Evolutionary conservation across 345 rosid species (phyloP).

Genomic region (Kernera saxatilis): DNA sequence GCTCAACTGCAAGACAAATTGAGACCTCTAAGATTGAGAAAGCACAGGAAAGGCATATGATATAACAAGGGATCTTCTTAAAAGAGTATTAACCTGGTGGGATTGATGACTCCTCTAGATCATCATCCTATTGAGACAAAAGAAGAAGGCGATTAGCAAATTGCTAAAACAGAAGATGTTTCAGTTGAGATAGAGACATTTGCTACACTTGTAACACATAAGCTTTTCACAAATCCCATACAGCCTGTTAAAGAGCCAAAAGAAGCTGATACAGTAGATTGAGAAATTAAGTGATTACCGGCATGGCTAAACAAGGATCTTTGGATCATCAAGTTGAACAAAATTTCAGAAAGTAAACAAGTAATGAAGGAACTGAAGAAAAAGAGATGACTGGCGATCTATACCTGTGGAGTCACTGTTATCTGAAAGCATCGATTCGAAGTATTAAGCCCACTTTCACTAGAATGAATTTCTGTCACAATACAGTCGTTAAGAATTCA

Average conservation of each 20-base stretch:
- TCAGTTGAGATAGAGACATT: neutral
- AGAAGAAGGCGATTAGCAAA: neutral
- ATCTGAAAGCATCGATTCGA: constrained; percentile 83
- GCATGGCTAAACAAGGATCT: neutral
- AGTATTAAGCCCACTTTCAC: constrained; percentile 91
- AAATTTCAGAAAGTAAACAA: neutral
- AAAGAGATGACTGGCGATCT: neutral
- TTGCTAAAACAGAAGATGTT: neutral
- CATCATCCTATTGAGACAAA: constrained; percentile 59
- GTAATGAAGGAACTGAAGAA: neutral
- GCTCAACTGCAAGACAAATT: constrained; percentile 61
- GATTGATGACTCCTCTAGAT: constrained; percentile 50
- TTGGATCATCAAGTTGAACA: neutral
- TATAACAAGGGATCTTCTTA: neutral
- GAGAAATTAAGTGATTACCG: neutral
- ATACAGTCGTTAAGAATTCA: constrained; percentile 7
- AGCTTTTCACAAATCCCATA: neutral
- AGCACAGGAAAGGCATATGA: neutral
- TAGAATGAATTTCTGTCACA: constrained; percentile 66
- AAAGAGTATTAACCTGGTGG: constrained; percentile 53
- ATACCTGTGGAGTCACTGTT: constrained; percentile 72
- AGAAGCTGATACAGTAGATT: neutral
- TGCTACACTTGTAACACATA: neutral
- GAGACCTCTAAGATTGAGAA: constrained; percentile 14
- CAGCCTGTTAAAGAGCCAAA: neutral